These are phyloP conservation scores for Endoconidiophora laricicola DNA, from an alignment of 2,329 filamentous ascomycete genomes.

Conservation along the genomic window DNA sequence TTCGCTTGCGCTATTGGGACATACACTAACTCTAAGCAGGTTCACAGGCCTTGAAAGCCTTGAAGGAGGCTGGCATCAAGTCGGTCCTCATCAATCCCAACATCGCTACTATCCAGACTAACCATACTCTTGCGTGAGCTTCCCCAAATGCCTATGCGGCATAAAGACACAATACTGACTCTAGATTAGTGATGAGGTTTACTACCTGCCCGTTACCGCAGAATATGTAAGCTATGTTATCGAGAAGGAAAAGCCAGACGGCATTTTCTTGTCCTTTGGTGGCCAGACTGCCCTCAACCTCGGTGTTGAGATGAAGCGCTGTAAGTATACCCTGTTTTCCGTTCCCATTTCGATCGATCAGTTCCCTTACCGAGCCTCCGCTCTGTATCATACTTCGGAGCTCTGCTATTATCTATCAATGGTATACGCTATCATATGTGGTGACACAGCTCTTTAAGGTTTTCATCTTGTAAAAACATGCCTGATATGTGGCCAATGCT, in stretches of 20 bases:
- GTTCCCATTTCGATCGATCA: background rate
- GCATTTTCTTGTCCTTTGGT: constrained; percentile 93
- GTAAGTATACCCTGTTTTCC: constrained; percentile 7
- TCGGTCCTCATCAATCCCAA: constrained; percentile 96
- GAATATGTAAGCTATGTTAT: constrained; percentile 98
- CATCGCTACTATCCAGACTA: constrained; percentile 95
- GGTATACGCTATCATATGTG: background rate
- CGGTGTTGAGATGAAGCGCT: constrained; percentile 92
- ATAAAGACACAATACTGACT: background rate
- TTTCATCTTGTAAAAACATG: constrained; percentile 8
- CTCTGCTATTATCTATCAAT: constrained; percentile 1
- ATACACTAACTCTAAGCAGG: constrained; percentile 34
- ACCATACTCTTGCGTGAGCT: constrained; percentile 60
- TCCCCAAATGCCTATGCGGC: background rate
- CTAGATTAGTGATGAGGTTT: constrained; percentile 56
- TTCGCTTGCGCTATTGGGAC: background rate
- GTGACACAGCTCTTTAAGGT: constrained; percentile 3
- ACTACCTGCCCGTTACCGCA: constrained; percentile 92
- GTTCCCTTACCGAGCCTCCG: background rate
- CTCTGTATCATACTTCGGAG: constrained; percentile 6
- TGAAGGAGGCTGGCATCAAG: constrained; percentile 84
- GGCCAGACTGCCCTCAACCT: constrained; percentile 94
- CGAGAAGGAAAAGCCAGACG: constrained; percentile 86
- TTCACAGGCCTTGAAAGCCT: constrained; percentile 86
- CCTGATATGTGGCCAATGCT: constrained; percentile 6